Evolutionary conservation across 2,329 filamentous ascomycete genomes (phyloP), one percentile per base, ranked within the genome.

Genomic region (Pyrenochaeta sp.): DNA sequence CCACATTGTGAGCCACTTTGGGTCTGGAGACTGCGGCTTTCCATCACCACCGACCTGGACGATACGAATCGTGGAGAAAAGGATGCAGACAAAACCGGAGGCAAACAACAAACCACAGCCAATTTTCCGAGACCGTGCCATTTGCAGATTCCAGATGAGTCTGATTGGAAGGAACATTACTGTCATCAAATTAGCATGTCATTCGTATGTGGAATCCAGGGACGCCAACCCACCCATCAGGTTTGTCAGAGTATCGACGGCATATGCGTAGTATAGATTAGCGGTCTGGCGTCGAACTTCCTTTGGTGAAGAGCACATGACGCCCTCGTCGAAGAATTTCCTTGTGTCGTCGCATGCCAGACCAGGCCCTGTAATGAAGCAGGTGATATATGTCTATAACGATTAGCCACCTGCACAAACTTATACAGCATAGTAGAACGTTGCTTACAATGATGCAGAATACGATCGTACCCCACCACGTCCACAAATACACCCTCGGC

Each of bases 151-250:
- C 70, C 69, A 75, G 31, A 76, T 72, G 3, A 77, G 67, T 15
- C 68, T 69, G 33, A 76, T 58, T 6, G 75, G 74, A 9, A 77
- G 67, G 11, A 69, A 60, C 74, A 77, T 77, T 49, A 77, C 74
- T 77, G 50, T 14, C 15, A 11, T 20, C 9, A 5, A 12, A 12
- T 41, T 29, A 41, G 39, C 14, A 11, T 41, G 20, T 18, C 11
- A 12, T 17, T 21, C 18, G 4, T 27, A 2, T 9, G 12, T 14
- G 12, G 3, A 23, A 21, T 12, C 10, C 21, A 27, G 29, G 23
- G 17, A 14, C 11, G 14, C 7, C 7, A n/a, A 20, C 53, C 31
- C 60, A 75, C 72, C 74, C 53, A 75, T 67, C 17, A 78, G 41
- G 37, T 77, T 74, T 1, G 74, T 73, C 4, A 74, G 23, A 5